phyloP scores from a whole-genome alignment of 2,329 filamentous ascomycete genomes.

The Arthrobotrys entomopaga region DNA sequence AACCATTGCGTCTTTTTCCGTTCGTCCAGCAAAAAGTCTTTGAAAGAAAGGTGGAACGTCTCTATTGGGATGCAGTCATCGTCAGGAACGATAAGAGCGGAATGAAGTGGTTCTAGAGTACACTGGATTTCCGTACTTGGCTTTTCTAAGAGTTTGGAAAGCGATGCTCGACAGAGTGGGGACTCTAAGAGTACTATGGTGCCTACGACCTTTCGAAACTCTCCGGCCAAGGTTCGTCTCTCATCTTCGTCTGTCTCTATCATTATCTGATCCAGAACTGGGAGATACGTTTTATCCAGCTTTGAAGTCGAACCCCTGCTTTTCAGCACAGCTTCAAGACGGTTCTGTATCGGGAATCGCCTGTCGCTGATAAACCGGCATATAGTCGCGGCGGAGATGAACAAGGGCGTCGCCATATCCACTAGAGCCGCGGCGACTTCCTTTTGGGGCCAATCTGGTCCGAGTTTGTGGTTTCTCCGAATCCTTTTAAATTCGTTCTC shows the following conservation, averaged over 20 bases:
- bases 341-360: conserved; percentile 9
- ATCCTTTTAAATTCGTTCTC: conserved; percentile 53
- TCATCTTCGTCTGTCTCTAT: not conserved
- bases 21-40: conserved; percentile 17
- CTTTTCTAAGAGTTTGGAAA: conserved; percentile 4
- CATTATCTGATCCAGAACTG: conserved; percentile 7
- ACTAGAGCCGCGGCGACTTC: conserved; percentile 52
- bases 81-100: not conserved
- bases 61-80: not conserved
- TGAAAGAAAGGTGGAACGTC: conserved; percentile 18
- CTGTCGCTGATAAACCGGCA: conserved; percentile 58
- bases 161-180: conserved; percentile 10
- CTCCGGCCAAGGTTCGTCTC: not conserved
- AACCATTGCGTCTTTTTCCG: conserved; percentile 4
- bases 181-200: conserved; percentile 6
- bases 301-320: conserved; percentile 2
- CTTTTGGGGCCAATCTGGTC: conserved; percentile 52
- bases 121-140: not conserved
- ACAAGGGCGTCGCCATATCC: conserved; percentile 56
- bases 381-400: conserved; percentile 59
- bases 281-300: conserved; percentile 12
- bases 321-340: conserved; percentile 7
- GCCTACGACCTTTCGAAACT: conserved; percentile 16
- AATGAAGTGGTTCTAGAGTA: conserved; percentile 13
- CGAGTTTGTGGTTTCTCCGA: conserved; percentile 27